phyloP scores from a whole-genome alignment of 2,329 filamentous ascomycete species.

The Epichloe sp. region DNA sequence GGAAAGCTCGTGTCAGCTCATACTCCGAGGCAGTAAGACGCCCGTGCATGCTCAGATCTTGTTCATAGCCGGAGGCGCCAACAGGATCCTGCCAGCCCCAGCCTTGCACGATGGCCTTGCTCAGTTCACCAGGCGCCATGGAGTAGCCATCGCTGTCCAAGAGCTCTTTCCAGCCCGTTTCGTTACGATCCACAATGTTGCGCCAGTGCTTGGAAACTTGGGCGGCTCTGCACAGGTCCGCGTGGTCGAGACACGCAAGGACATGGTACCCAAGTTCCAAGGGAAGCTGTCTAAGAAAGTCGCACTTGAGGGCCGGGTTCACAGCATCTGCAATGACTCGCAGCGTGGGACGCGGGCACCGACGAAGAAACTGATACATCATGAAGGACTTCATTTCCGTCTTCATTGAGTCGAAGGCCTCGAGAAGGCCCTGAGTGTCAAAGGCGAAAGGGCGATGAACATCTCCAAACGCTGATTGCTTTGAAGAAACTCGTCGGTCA shows the following conservation, averaged over 20 bases:
- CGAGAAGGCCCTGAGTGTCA: conserved; percentile 75
- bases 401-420: conserved; percentile 83
- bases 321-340: conserved; percentile 83
- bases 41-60: conserved; percentile 55
- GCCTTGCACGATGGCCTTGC: conserved; percentile 74
- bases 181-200: conserved; percentile 78
- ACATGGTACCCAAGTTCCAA: conserved; percentile 80
- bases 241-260: conserved; percentile 71
- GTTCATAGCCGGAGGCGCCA: conserved; percentile 61
- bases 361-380: conserved; percentile 87
- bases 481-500: conserved; percentile 8
- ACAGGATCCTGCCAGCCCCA: conserved; percentile 96
- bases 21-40: conserved; percentile 39
- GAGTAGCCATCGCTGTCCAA: conserved; percentile 74
- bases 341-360: conserved; percentile 77
- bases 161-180: conserved; percentile 89
- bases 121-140: conserved; percentile 69
- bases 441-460: conserved; percentile 34
- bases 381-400: conserved; percentile 87
- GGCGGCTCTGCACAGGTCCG: conserved; percentile 77
- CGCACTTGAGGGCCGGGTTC: conserved; percentile 87
- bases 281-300: conserved; percentile 76
- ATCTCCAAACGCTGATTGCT: neutral
- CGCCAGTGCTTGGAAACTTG: conserved; percentile 94
- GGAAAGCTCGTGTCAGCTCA: conserved; percentile 31